These are phyloP conservation scores for Trichoderma koningii DNA, from an alignment of 2,329 filamentous ascomycete species.

Conservation along the genomic window DNA sequence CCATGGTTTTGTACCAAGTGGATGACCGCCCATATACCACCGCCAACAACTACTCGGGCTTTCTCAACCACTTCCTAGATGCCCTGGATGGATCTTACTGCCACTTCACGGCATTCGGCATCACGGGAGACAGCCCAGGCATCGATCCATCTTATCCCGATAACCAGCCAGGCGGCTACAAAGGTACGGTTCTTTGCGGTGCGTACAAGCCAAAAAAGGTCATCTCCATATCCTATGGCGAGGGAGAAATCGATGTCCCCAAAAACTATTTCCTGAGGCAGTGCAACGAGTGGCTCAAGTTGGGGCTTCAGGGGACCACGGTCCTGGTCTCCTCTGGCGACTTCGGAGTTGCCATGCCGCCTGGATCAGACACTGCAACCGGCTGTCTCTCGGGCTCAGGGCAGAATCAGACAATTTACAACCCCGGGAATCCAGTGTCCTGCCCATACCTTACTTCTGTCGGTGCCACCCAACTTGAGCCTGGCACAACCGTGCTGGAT, in stretches of 20 bases:
- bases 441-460: slow-evolving; percentile 52
- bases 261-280: slow-evolving; percentile 47
- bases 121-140: slow-evolving; percentile 28
- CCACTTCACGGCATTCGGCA: slow-evolving; percentile 48
- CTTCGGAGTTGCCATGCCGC: slow-evolving; percentile 33
- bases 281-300: slow-evolving; percentile 50
- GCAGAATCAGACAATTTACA: slow-evolving; percentile 32
- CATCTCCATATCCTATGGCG: slow-evolving; percentile 50
- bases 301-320: slow-evolving; percentile 47
- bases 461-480: slow-evolving; percentile 51
- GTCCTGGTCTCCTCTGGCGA: slow-evolving; percentile 47
- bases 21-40: slow-evolving; percentile 49
- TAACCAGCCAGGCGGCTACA: slow-evolving; percentile 50
- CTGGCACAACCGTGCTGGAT: slow-evolving; percentile 36
- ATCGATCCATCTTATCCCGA: slow-evolving; percentile 55
- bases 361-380: slow-evolving; percentile 4
- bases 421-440: slow-evolving; percentile 43
- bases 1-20: slow-evolving; percentile 48
- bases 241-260: slow-evolving; percentile 51
- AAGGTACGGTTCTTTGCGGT: slow-evolving; percentile 40
- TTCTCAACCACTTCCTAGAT: slow-evolving; percentile 48
- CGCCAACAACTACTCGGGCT: slow-evolving; percentile 45
- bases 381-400: slow-evolving; percentile 27
- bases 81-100: slow-evolving; percentile 57
- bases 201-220: slow-evolving; percentile 40